phyloP scores from a whole-genome alignment of 1,284 basidiomycete species.

The Heterobasidion parviporum region DNA sequence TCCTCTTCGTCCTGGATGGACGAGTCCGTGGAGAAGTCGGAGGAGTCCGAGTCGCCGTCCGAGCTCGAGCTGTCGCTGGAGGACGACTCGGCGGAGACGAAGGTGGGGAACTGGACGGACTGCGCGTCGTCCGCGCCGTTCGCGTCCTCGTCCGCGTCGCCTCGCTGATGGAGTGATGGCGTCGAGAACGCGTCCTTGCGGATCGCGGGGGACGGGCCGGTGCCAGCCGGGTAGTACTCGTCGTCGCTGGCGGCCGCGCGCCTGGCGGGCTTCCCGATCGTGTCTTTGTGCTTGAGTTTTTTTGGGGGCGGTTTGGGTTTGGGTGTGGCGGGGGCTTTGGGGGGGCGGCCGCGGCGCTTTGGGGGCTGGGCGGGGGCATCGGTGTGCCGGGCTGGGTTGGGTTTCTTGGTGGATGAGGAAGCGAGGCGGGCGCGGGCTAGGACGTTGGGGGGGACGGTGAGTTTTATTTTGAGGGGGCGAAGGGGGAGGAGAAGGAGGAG shows the following conservation, averaged over 20 bases:
- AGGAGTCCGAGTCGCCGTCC: slow-evolving; percentile 6
- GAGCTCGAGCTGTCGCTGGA: slow-evolving; percentile 3
- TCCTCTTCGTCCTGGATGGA: slow-evolving; percentile 42
- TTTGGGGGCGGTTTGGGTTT: slow-evolving; percentile 9
- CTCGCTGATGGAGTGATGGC: slow-evolving; percentile 5
- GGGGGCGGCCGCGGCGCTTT: slow-evolving; percentile 48
- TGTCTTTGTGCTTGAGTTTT: slow-evolving; percentile 26
- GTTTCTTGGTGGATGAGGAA: slow-evolving; percentile 5
- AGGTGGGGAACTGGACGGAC: slow-evolving; percentile 47
- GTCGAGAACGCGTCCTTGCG: neutral
- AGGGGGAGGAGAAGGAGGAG: slow-evolving; percentile 18
- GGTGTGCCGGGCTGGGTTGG: slow-evolving; percentile 8
- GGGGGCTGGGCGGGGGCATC: slow-evolving; percentile 13
- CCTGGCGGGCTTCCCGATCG: slow-evolving; percentile 25
- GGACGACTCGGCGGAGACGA: slow-evolving; percentile 43
- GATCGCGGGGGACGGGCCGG: slow-evolving; percentile 12
- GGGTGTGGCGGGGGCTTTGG: slow-evolving; percentile 30
- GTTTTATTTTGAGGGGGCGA: slow-evolving; percentile 68
- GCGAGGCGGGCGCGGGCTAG: slow-evolving; percentile 8
- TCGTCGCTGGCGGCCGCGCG: slow-evolving; percentile 20
- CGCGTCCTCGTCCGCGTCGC: slow-evolving; percentile 28
- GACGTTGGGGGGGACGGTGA: slow-evolving; percentile 49
- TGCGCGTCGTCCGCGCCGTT: slow-evolving; percentile 18
- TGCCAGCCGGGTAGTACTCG: slow-evolving; percentile 25
- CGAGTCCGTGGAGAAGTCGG: slow-evolving; percentile 12